Conservation (phyloP, 257 asterid species). For the Ballota nigra region DNA sequence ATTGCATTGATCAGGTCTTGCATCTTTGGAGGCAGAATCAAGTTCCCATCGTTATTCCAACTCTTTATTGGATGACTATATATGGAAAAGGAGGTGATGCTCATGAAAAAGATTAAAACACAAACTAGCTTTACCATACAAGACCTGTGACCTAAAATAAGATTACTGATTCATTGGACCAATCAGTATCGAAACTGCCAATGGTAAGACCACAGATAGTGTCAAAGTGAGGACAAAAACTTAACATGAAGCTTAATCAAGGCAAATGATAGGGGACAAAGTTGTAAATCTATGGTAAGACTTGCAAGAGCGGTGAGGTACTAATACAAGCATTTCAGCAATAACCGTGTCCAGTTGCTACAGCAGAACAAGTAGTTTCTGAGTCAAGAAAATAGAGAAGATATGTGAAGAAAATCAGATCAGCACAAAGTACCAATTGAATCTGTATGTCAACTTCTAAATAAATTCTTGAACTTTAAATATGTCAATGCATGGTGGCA, state of each 20-base stretch:
- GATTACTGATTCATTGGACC: background rate
- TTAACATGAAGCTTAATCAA: background rate
- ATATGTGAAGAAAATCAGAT: background rate
- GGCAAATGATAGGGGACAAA: background rate
- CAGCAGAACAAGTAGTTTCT: background rate
- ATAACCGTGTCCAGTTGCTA: background rate
- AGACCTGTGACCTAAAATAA: background rate
- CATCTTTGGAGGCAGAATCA: conserved; percentile 9
- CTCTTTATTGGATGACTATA: background rate
- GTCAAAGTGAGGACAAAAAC: background rate
- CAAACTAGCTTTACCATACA: background rate
- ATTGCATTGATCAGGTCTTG: background rate
- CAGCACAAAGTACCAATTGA: background rate
- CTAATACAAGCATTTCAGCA: background rate
- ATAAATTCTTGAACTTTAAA: conserved; percentile 6
- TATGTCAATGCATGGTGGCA: background rate
- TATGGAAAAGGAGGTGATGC: background rate
- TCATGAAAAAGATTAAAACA: background rate
- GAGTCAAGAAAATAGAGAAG: background rate
- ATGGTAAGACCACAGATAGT: background rate
- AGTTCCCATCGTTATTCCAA: background rate
- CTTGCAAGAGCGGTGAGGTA: background rate
- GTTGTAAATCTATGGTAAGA: background rate
- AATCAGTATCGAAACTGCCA: background rate
- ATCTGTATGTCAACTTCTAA: background rate